phyloP scores from a whole-genome alignment of 345 rosid genomes.

The Rhizophora mangle region DNA sequence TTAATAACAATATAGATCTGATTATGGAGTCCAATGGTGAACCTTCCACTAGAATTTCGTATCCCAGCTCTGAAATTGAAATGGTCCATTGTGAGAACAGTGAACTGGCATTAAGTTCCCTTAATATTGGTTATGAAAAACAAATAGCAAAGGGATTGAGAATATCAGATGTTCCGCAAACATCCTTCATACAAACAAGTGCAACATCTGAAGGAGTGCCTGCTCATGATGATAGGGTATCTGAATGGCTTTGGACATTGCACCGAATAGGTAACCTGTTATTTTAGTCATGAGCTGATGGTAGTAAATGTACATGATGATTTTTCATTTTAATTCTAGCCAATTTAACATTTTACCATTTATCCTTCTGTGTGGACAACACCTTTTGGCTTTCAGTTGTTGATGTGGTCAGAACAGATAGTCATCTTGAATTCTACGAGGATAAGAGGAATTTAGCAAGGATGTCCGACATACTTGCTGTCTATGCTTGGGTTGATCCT shows the following conservation, averaged over 20 bases:
- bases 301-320: slow-evolving; percentile 1
- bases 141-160: slow-evolving; percentile 50
- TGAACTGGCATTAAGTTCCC: slow-evolving; percentile 39
- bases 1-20: slow-evolving; percentile 67
- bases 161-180: slow-evolving; percentile 57
- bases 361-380: slow-evolving; percentile 18
- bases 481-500: slow-evolving; percentile 97
- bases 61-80: slow-evolving; percentile 52
- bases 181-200: slow-evolving; percentile 40
- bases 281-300: background rate
- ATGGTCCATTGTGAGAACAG: slow-evolving; percentile 37
- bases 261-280: slow-evolving; percentile 68
- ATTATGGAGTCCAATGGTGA: slow-evolving; percentile 58
- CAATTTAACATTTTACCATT: background rate
- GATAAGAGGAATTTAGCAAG: slow-evolving; percentile 78
- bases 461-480: slow-evolving; percentile 94
- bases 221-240: slow-evolving; percentile 51
- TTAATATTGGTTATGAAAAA: slow-evolving; percentile 25
- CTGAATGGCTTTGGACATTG: slow-evolving; percentile 97
- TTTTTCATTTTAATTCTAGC: background rate
- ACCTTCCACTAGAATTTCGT: slow-evolving; percentile 30
- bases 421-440: slow-evolving; percentile 89
- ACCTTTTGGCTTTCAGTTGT: slow-evolving; percentile 52
- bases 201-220: slow-evolving; percentile 38
- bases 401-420: slow-evolving; percentile 93